Base-by-base conservation (phyloP, 148 eudicot genomes). In the Arbutus unedo region DNA sequence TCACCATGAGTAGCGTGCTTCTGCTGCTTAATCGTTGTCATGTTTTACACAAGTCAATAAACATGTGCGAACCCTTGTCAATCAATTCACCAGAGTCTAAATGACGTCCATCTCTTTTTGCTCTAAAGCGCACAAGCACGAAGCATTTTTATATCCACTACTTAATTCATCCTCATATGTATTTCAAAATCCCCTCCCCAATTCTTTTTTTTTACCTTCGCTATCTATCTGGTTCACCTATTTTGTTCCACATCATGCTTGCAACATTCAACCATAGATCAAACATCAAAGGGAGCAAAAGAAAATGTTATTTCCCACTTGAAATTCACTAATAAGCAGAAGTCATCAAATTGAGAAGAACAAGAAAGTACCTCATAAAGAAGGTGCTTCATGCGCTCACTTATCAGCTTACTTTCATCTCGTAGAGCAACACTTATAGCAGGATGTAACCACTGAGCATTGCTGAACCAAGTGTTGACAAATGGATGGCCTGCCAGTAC, bases 361-460 rank as follows among this genome's bases (percentile, higher is more conserved):
- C 25, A 81, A 80, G 14, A 56, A 82, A 81, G 47, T 87, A 96
- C 99, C 99, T 96, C 99, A 83, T 96, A 96, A 10, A 93, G 87
- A 75, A 96, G 95, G 83, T 91, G 92, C 82, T 92, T 96, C 99
- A 96, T 96, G 83, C 93, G 85, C 47, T 96, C 99, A 81, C 99
- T 96, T 84, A 96, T 96, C 41, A 96, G 86, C 56, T 92, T 92
- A 81, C 97, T 91, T 87, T 96, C 99, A 88, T 96, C 99, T 94
- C 92, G 93, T 84, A 96, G 86, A 83, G 98, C 99, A 85, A 89
- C 79, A 76, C 97, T 94, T 70, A 96, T 88, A 49, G 99, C 99
- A 85, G 99, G 98, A 84, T 96, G 98, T 82, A 96, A 89, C 99
- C 99, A 96, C 85, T 90, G 95, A 84, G 98, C 94, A 89, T 83